Base-by-base conservation (phyloP, 2,329 filamentous ascomycete species). In the Fusarium poae region DNA sequence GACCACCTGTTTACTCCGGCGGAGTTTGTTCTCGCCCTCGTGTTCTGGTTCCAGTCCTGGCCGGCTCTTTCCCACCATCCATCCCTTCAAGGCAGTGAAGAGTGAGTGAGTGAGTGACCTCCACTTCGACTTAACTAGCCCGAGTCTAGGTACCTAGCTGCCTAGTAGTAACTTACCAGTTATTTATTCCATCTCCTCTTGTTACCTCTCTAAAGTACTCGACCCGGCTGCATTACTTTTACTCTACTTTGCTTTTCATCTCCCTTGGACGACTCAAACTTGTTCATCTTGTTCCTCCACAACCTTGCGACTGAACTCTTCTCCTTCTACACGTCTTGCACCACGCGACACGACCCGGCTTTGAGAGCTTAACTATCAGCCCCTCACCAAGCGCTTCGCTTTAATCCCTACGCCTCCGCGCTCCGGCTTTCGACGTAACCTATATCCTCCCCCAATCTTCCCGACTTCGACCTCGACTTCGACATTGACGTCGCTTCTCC, bases 331-430 rank as follows among this genome's bases (percentile, higher is more conserved):
- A 40, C 54, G 55, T 67, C 50, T 64, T 49, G 56, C 48, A 51
- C 48, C 48, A n/a, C 48, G n/a, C 46, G 30, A 49, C 57, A 71
- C 65, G 58, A 71, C 59, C 70, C 67, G 58, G 71, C 64, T 67
- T 54, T 57, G 58, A 63, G 61, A 71, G 59, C 69, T 63, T 57
- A 50, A 62, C 51, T 60, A 40, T 55, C 55, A 67, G 55, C 62
- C 71, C 71, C 70, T 62, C 60, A 70, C 55, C 51, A 56, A 65
- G 59, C 57, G 53, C 43, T 64, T 68, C 52, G 56, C 48, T 70
- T 55, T 51, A 23, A 51, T 46, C 44, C 44, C 69, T 70, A 44
- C 63, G 45, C 45, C 45, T 49, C 45, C 62, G 59, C 65, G 44
- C 53, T 67, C 40, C 59, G 61, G 34, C 42, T 44, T 67, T 70